Base-by-base conservation (phyloP, 2,329 filamentous ascomycete species). In the Venturia effusa region DNA sequence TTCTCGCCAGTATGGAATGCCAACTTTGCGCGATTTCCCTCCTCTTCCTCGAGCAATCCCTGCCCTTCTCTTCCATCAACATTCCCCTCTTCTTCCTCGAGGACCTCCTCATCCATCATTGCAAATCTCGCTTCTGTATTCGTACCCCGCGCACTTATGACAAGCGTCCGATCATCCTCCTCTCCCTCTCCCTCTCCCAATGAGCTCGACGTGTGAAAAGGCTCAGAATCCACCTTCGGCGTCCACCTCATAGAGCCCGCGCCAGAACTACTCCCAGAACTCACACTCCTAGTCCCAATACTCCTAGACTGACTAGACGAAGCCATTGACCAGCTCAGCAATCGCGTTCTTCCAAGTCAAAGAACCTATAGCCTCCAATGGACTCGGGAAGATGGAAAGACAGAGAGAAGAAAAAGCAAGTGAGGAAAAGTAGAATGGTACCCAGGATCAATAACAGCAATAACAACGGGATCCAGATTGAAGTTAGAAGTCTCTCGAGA, bases 111-210 rank as follows among this genome's bases (percentile, higher is more conserved):
- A 15, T 37, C 55, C 19, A 59, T 1, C 59, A 41, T 61, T 22
- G 22, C 37, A 61, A 45, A 61, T 17, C 59, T 40, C 17, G 32
- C 40, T 37, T 57, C 51, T 17, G 51, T 57, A n/a, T 32, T 57
- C 51, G 51, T 34, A 57, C 51, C 34, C 51, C 19, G 54, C 67
- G n/a, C 66, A 67, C 39, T 73, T 72, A 27, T 72, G n/a, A 57
- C 27, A 19, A 57, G 51, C 19, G 27, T 57, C 51, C 19, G 8
- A 34, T 57, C 70, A 37, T 74, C 71, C 4, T 67, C 67, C 19
- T 70, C 67, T 27, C 66, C 67, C 8, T 66, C 65, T 6, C 67
- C 68, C 8, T 59, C 57, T 6, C 62, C 65, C 27, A n/a, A n/a
- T n/a, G n/a, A n/a, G n/a, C n/a, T n/a, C n/a, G n/a, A n/a, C n/a